Conservation (phyloP, 768 basidiomycete species). For the Lentinula guzmanii region DNA sequence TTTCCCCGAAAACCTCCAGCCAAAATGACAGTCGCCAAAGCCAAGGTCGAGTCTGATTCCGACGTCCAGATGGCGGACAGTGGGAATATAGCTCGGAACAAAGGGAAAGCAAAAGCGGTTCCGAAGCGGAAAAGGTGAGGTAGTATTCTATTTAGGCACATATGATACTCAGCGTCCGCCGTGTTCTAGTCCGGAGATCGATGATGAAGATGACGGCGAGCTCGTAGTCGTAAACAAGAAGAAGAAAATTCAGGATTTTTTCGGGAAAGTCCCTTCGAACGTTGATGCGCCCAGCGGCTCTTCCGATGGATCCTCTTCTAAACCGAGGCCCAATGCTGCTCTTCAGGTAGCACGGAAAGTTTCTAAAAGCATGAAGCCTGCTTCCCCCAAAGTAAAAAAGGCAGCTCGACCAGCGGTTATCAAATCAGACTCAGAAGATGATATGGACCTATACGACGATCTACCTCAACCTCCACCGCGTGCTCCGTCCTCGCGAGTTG, state of each 20-base stretch:
- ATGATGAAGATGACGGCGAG: slow-evolving; percentile 31
- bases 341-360: slow-evolving; percentile 35
- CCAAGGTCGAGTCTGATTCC: slow-evolving; percentile 21
- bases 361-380: slow-evolving; percentile 56
- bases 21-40: slow-evolving; percentile 14
- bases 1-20: slow-evolving; percentile 16
- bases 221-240: slow-evolving; percentile 35
- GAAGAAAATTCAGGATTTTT: slow-evolving; percentile 58
- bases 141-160: neutral
- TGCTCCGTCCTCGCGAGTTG: slow-evolving; percentile 39
- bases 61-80: slow-evolving; percentile 33
- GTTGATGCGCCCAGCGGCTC: neutral
- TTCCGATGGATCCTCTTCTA: slow-evolving; percentile 2
- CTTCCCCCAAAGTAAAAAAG: slow-evolving; percentile 52
- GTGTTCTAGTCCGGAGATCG: slow-evolving; percentile 25
- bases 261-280: slow-evolving; percentile 34
- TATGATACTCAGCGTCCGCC: slow-evolving; percentile 2
- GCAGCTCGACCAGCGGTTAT: slow-evolving; percentile 27
- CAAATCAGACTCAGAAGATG: slow-evolving; percentile 38
- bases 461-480: slow-evolving; percentile 36
- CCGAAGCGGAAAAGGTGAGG: slow-evolving; percentile 69
- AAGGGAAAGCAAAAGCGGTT: slow-evolving; percentile 36
- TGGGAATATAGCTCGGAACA: slow-evolving; percentile 16
- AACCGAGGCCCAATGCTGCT: slow-evolving; percentile 26
- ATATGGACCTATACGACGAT: slow-evolving; percentile 33